Percentiles rank a stretch among this genome's conserved stretches.
Conservation (phyloP, 1,284 basidiomycete species). For the Ceratobasidium sp. region DNA sequence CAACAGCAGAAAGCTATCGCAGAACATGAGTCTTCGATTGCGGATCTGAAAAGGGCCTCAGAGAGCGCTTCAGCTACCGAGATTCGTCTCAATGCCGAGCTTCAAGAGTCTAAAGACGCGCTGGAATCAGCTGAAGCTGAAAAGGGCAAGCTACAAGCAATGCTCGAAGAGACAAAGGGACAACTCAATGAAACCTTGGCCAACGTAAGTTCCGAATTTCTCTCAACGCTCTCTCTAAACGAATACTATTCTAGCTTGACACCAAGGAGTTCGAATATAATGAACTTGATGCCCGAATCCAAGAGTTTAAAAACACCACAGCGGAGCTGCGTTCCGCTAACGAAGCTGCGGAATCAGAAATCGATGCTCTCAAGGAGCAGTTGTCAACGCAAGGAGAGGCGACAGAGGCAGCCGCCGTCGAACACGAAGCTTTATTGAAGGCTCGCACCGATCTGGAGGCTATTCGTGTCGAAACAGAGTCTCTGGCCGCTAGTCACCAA, state of each 20-base stretch:
- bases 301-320: constrained; percentile 18
- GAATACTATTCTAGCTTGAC: constrained; percentile 18
- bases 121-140: constrained; percentile 5
- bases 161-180: constrained; percentile 24
- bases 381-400: constrained; percentile 55
- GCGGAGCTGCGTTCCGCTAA: constrained; percentile 47
- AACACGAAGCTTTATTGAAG: constrained; percentile 67
- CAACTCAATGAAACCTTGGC: constrained; percentile 36
- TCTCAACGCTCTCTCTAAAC: background rate
- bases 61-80: constrained; percentile 24
- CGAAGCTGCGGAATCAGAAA: constrained; percentile 58
- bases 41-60: constrained; percentile 35
- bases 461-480: constrained; percentile 60
- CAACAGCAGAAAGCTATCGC: constrained; percentile 32
- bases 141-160: constrained; percentile 30
- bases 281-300: constrained; percentile 11
- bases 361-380: constrained; percentile 57
- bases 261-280: constrained; percentile 19
- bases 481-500: constrained; percentile 59
- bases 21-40: constrained; percentile 53
- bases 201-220: constrained; percentile 12
- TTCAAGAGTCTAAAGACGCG: constrained; percentile 17
- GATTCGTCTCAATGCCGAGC: constrained; percentile 5
- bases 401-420: constrained; percentile 59
- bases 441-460: constrained; percentile 66